These are phyloP conservation scores for Colletotrichum navitas DNA, from an alignment of 2,329 filamentous ascomycete genomes.

Conservation along the genomic window DNA sequence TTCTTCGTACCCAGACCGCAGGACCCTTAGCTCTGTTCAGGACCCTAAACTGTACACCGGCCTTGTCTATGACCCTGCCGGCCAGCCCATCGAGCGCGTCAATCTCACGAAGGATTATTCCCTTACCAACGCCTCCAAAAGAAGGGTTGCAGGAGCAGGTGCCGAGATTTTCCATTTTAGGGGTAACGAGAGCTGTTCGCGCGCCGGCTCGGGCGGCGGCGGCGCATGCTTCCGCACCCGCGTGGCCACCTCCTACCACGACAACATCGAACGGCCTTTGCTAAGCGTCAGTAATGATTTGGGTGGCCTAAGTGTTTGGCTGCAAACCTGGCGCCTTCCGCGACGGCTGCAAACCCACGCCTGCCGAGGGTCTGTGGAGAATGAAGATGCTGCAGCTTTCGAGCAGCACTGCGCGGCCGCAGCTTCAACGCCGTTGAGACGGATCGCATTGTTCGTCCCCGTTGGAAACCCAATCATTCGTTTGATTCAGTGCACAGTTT, in stretches of 20 bases:
- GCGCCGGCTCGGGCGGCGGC: conserved; percentile 91
- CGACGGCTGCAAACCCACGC: conserved; percentile 50
- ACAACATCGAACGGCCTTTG: conserved; percentile 86
- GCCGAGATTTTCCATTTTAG: conserved; percentile 87
- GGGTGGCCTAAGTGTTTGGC: background rate
- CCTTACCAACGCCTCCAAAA: conserved; percentile 98
- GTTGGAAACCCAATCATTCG: background rate
- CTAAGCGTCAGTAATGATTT: conserved; percentile 15
- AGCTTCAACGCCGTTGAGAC: conserved; percentile 25
- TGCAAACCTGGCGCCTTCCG: conserved; percentile 48
- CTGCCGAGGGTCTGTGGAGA: conserved; percentile 11
- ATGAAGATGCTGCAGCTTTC: conserved; percentile 16
- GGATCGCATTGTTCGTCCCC: conserved; percentile 20
- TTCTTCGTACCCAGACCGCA: conserved; percentile 80
- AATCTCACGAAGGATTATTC: conserved; percentile 94
- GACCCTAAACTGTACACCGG: conserved; percentile 92
- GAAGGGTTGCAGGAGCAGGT: conserved; percentile 98
- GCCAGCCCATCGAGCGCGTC: conserved; percentile 94
- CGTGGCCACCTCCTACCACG: conserved; percentile 95
- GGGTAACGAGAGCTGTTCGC: conserved; percentile 89
- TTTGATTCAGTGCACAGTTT: background rate
- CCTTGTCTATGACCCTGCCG: conserved; percentile 90
- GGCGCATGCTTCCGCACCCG: conserved; percentile 92
- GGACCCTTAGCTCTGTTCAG: conserved; percentile 92
- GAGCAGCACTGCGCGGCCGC: conserved; percentile 14